Percentiles rank a stretch among this genome's conserved stretches.
phyloP scores from a whole-genome alignment of 31 red algal genomes.

The Asparagopsis taxiformis region DNA sequence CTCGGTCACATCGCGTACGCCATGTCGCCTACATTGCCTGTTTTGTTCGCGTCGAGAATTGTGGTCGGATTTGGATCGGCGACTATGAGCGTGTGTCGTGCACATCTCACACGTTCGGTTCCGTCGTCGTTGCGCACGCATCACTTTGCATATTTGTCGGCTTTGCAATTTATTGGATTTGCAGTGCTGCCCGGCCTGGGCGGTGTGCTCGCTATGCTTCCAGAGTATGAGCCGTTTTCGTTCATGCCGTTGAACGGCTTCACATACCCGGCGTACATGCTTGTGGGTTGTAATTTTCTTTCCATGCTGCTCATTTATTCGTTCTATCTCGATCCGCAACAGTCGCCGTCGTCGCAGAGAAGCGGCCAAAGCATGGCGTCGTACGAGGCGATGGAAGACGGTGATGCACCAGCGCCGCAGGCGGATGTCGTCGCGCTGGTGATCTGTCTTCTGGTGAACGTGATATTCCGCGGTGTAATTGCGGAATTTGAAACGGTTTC shows the following conservation, averaged over 20 bases:
- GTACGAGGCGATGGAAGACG: neutral
- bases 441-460: conserved; percentile 80
- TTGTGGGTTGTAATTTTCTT: conserved; percentile 57
- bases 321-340: conserved; percentile 71
- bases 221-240: conserved; percentile 12
- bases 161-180: conserved; percentile 92
- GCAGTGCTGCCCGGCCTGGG: conserved; percentile 86
- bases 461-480: conserved; percentile 79
- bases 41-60: conserved; percentile 61
- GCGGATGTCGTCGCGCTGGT: conserved; percentile 61
- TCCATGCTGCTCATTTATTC: conserved; percentile 28
- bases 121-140: conserved; percentile 46
- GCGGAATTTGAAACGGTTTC: conserved; percentile 83
- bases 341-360: neutral
- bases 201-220: conserved; percentile 57
- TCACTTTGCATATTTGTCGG: conserved; percentile 91
- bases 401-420: neutral
- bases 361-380: neutral
- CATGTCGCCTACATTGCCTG: conserved; percentile 26
- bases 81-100: conserved; percentile 89
- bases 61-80: conserved; percentile 88
- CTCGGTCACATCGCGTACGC: conserved; percentile 77
- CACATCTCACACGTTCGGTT: conserved; percentile 80
- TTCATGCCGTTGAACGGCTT: conserved; percentile 61
- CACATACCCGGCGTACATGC: conserved; percentile 82